These are phyloP conservation scores for Rhizopogon sp. DNA, from an alignment of 768 basidiomycete genomes.

Conservation along the genomic window DNA sequence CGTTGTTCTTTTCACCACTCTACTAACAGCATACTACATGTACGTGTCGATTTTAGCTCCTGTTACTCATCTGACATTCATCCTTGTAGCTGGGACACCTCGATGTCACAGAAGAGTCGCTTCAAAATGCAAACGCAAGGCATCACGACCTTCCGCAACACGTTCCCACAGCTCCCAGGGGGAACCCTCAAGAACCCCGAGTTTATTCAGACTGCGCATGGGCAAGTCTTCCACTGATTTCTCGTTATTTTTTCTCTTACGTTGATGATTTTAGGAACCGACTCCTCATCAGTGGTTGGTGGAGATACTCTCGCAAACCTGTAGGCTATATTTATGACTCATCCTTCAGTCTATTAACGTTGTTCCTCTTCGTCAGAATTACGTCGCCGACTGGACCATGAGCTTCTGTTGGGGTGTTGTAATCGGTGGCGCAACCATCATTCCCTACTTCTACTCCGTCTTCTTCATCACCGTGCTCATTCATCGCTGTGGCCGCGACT, in stretches of 20 bases:
- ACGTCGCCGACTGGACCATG: constrained; percentile 90
- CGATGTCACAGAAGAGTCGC: constrained; percentile 94
- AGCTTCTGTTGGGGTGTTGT: constrained; percentile 80
- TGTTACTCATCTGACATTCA: constrained; percentile 1
- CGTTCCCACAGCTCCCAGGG: constrained; percentile 92
- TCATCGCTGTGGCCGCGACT: constrained; percentile 90
- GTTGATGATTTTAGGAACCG: constrained; percentile 56
- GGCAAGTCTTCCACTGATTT: constrained; percentile 38
- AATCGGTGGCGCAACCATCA: constrained; percentile 69
- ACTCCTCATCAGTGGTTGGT: constrained; percentile 89
- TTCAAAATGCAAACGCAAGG: constrained; percentile 98
- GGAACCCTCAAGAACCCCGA: constrained; percentile 80
- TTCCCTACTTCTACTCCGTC: constrained; percentile 94
- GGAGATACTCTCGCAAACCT: constrained; percentile 92
- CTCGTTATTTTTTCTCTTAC: neutral
- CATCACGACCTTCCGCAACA: constrained; percentile 75
- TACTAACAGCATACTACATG: constrained; percentile 86
- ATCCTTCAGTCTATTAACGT: neutral
- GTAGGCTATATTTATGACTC: constrained; percentile 35
- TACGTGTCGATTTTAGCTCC: constrained; percentile 20
- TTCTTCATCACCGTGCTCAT: constrained; percentile 94
- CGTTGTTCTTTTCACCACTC: constrained; percentile 64
- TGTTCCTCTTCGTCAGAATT: constrained; percentile 52
- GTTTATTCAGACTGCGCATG: constrained; percentile 91
- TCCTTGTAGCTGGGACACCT: constrained; percentile 75